Percentiles rank a stretch among this genome's conserved stretches.
These are phyloP conservation scores for Mucor indicus DNA, from an alignment of 371 early-diverging fungal genomes.

Conservation along the genomic window DNA sequence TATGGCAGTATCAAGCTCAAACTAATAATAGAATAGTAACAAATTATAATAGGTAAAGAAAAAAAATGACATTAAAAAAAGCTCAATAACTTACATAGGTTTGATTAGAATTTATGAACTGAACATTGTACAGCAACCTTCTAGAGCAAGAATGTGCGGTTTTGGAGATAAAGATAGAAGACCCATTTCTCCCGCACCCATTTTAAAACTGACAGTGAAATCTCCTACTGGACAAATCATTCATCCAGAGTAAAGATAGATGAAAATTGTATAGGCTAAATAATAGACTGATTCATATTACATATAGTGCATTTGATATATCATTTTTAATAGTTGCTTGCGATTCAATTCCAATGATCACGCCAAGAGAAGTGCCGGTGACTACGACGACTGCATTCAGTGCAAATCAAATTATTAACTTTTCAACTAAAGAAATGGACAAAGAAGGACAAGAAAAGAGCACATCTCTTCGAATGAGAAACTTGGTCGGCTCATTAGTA, in stretches of 20 bases:
- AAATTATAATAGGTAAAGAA: background rate
- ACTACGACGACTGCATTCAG: background rate
- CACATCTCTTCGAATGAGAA: constrained; percentile 43
- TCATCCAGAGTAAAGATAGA: constrained; percentile 34
- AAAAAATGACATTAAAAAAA: background rate
- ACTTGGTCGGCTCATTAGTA: constrained; percentile 72
- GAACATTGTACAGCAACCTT: constrained; percentile 66
- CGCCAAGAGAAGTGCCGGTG: no score
- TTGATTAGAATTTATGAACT: constrained; percentile 17
- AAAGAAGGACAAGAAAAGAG: constrained; percentile 10
- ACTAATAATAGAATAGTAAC: background rate
- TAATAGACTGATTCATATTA: background rate
- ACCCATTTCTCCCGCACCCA: constrained; percentile 59
- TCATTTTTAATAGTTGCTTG: constrained; percentile 61
- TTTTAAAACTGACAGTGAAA: constrained; percentile 37
- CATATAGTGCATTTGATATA: constrained; percentile 47
- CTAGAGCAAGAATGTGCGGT: constrained; percentile 83
- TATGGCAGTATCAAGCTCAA: background rate
- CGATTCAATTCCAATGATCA: constrained; percentile 57
- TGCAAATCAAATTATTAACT: constrained; percentile 1
- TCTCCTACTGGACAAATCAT: constrained; percentile 25
- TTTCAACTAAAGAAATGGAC: background rate
- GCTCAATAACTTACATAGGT: no score
- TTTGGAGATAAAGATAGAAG: constrained; percentile 75
- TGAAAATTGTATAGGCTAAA: background rate